A percentile compares a stretch with the other conserved stretches of the same genome.
These are phyloP conservation scores for Pistacia integerrima DNA, from an alignment of 345 rosid genomes.

Conservation along the genomic window DNA sequence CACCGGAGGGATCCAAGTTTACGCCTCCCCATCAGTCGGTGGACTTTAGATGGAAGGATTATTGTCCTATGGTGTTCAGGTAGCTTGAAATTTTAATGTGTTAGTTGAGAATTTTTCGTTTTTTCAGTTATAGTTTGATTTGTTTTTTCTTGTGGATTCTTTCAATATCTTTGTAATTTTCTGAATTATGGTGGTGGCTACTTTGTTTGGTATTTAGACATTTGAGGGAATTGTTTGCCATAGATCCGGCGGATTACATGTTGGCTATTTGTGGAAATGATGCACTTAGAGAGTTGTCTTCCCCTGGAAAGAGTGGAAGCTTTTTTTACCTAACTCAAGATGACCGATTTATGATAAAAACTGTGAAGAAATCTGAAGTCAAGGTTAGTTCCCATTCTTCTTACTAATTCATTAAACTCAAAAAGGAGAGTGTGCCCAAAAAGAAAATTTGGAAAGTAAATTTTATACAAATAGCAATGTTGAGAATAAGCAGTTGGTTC, in stretches of 20 bases:
- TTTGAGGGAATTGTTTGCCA: constrained; percentile 62
- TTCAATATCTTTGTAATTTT: constrained; percentile 7
- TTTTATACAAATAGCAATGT: background rate
- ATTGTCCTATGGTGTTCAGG: constrained; percentile 82
- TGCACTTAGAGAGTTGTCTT: constrained; percentile 68
- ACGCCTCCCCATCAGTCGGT: constrained; percentile 71
- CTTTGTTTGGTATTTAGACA: constrained; percentile 44
- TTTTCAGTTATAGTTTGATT: background rate
- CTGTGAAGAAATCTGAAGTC: constrained; percentile 74
- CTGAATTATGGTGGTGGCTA: constrained; percentile 30
- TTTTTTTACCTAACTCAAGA: constrained; percentile 73
- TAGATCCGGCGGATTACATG: constrained; percentile 73
- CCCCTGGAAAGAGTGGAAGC: constrained; percentile 83
- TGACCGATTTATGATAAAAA: constrained; percentile 70
- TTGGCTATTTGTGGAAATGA: constrained; percentile 71
- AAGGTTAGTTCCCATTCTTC: constrained; percentile 42
- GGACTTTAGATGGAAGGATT: constrained; percentile 84
- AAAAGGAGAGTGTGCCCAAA: background rate
- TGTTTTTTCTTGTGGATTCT: background rate
- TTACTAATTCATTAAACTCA: background rate
- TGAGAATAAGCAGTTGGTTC: background rate
- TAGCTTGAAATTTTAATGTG: background rate
- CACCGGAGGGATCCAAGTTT: constrained; percentile 70
- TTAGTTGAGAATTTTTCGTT: background rate
- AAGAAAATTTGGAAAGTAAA: background rate